Conservation (phyloP, 2,329 filamentous ascomycete species). For the Diaporthe ampelina region DNA sequence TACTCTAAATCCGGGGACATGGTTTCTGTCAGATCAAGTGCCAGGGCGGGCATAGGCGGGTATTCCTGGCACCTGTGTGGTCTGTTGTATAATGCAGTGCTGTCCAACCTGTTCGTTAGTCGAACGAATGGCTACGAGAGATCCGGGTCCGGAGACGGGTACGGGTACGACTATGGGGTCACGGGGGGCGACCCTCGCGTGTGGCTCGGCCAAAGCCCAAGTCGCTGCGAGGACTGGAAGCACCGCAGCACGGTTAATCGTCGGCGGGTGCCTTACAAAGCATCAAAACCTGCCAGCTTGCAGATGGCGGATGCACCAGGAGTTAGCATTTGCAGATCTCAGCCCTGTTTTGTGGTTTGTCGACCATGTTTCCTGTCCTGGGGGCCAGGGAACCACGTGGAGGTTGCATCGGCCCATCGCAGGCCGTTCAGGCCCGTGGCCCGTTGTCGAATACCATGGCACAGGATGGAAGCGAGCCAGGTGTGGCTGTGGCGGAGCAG, state of each 20-base stretch:
- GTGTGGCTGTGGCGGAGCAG: constrained; percentile 15
- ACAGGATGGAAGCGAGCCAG: neutral
- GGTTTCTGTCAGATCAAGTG: neutral
- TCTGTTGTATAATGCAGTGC: no score
- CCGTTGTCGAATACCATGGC: constrained; percentile 20
- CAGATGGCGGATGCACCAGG: neutral
- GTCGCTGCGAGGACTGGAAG: neutral
- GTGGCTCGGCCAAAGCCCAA: neutral
- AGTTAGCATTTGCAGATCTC: constrained; percentile 13
- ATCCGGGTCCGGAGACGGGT: neutral
- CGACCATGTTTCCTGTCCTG: neutral
- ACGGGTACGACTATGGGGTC: constrained; percentile 4
- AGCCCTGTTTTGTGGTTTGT: constrained; percentile 1
- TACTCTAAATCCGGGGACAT: neutral
- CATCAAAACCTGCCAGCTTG: neutral
- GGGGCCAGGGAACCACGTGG: constrained; percentile 28
- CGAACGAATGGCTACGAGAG: neutral
- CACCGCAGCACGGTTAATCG: neutral
- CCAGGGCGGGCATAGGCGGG: neutral
- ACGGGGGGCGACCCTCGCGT: neutral
- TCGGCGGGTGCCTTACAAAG: neutral
- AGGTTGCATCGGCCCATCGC: constrained; percentile 4
- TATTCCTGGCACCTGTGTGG: no score
- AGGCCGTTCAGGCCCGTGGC: neutral
- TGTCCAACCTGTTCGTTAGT: no score